Base-by-base conservation (phyloP, 768 basidiomycete species). In the Xerocomellus chrysenteron region DNA sequence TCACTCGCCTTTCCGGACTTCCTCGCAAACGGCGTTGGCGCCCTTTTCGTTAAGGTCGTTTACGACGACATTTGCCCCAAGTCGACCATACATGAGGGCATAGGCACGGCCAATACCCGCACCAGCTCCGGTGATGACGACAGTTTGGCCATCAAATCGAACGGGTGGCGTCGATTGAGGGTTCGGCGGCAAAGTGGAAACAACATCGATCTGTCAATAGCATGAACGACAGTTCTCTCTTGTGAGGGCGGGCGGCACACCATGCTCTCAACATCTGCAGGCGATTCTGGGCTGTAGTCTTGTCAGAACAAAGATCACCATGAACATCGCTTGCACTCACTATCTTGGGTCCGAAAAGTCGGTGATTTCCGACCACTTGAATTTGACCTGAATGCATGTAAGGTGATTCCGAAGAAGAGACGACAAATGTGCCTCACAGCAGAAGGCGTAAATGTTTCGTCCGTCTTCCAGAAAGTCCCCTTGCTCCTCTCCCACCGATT, bases 21-120 rank as follows among this genome's bases (percentile, higher is more conserved):
- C 94, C n/a, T 87, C 82, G 17, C 92, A 93, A 2, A 98, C 94
- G 9, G 81, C 75, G 21, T 84, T 83, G 8, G 94, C 94, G 2
- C 82, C 87, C 63, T 94, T 91, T 67, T 87, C 88, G 69, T 81
- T 93, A 46, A 98, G 87, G 66, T 99, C 97, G 69, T 98, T 99
- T 42, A 98, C 85, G 44, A 98, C 90, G 33, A 99, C 91, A 64
- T 97, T 97, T 11, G 94, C 96, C n/a, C 97, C 96, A 10, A 95
- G 84, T 52, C 82, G 85, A 26, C 82, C 91, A 67, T 89, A 98
- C 90, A 98, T 91, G 42, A 88, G 80, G 0, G 97, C 91, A 68
- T 98, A 97, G 2, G 84, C 83, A 30, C 97, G 86, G 17, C 97
- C 97, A 32, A 99, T 85, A 50, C 96, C 97, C 28, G 90, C 92